Conservation (phyloP, 2,329 filamentous ascomycete species). For the Rutstroemia sydowiana region DNA sequence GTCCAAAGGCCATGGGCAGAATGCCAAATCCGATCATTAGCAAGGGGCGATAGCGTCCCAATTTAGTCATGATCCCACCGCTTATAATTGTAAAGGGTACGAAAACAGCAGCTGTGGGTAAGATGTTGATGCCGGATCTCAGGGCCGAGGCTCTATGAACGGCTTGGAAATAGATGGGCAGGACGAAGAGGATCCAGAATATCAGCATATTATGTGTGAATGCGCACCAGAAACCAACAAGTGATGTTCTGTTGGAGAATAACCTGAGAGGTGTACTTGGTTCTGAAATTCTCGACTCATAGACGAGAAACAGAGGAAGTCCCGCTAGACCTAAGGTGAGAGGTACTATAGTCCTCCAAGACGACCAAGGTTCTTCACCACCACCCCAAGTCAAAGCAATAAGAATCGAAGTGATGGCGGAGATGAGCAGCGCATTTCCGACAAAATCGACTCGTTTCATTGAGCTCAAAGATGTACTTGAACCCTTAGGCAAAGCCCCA, state of each 20-base stretch:
- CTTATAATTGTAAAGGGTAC: no score
- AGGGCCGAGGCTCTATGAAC: constrained; percentile 31
- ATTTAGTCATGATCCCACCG: no score
- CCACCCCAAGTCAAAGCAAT: constrained; percentile 47
- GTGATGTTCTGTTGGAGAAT: constrained; percentile 8
- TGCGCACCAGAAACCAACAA: constrained; percentile 26
- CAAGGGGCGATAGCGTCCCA: no score
- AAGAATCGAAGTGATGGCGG: constrained; percentile 45
- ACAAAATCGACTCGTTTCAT: constrained; percentile 52
- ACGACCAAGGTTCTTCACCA: constrained; percentile 7
- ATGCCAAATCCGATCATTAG: constrained; percentile 23
- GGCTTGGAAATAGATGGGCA: constrained; percentile 43
- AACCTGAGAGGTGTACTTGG: constrained; percentile 8
- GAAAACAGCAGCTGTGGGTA: constrained; percentile 24
- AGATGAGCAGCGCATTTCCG: constrained; percentile 54
- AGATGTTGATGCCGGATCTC: constrained; percentile 34
- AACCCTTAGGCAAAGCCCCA: neutral
- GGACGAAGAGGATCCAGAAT: constrained; percentile 34
- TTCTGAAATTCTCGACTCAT: constrained; percentile 1
- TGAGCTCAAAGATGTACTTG: neutral
- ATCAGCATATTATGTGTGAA: constrained; percentile 34
- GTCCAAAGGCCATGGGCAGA: constrained; percentile 23
- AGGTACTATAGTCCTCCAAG: constrained; percentile 24
- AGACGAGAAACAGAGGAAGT: constrained; percentile 27
- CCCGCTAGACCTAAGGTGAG: constrained; percentile 29